Percentiles rank a stretch among this genome's conserved stretches.
phyloP scores from a whole-genome alignment of 208 protist species.

The Trypanosoma vivax region DNA sequence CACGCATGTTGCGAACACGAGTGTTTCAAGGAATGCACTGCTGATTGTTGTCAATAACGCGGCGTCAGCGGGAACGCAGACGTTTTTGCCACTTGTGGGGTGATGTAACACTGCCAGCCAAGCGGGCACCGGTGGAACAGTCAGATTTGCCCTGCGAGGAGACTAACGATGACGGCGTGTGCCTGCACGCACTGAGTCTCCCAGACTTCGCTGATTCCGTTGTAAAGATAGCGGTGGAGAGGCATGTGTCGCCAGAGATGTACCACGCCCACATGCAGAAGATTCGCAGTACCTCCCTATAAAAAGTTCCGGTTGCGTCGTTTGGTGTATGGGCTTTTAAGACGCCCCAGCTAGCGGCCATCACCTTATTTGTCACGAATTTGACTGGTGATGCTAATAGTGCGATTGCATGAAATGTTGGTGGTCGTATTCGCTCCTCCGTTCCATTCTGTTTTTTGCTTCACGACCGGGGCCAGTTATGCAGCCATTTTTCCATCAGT shows the following conservation, averaged over 20 bases:
- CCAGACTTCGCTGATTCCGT: slow-evolving; percentile 18
- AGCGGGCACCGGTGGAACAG: background rate
- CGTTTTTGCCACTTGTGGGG: background rate
- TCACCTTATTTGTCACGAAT: no score
- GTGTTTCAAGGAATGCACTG: slow-evolving; percentile 25
- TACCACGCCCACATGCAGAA: slow-evolving; percentile 7
- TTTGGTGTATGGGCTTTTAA: no score
- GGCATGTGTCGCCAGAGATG: slow-evolving; percentile 8
- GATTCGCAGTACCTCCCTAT: slow-evolving; percentile 6
- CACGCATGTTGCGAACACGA: slow-evolving; percentile 30
- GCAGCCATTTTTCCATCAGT: no score
- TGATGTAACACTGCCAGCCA: slow-evolving; percentile 12
- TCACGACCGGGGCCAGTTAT: no score
- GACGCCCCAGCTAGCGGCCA: no score
- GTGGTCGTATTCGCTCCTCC: no score
- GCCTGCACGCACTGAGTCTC: slow-evolving; percentile 18
- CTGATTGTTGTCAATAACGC: slow-evolving; percentile 37
- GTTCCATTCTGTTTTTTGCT: no score
- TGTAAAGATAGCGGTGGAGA: slow-evolving; percentile 7
- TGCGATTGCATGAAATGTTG: no score
- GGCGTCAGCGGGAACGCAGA: slow-evolving; percentile 12
- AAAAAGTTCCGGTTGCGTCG: no score
- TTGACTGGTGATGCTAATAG: no score
- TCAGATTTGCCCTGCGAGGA: background rate
- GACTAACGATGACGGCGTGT: background rate